phyloP scores from a whole-genome alignment of 495 filamentous ascomycete genomes.

The Apiosordaria backusii region DNA sequence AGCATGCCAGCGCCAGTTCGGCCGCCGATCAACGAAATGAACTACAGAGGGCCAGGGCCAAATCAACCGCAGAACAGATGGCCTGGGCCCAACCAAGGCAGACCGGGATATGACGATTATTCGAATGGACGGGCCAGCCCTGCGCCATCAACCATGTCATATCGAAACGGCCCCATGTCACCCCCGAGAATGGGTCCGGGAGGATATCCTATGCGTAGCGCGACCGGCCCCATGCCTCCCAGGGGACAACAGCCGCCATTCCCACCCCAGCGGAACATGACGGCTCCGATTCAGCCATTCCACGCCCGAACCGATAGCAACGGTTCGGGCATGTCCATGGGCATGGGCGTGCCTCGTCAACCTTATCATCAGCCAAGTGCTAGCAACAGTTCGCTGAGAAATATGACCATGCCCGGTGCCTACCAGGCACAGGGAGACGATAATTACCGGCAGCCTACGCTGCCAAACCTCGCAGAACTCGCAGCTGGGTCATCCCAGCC shows the following conservation, averaged over 20 bases:
- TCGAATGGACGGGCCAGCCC: slow-evolving; percentile 38
- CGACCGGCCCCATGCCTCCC: slow-evolving; percentile 36
- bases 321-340: slow-evolving; percentile 12
- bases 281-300: slow-evolving; percentile 40
- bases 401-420: slow-evolving; percentile 12
- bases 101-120: slow-evolving; percentile 19
- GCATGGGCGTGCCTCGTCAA: slow-evolving; percentile 3
- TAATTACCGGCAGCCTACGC: neutral
- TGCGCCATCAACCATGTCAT: slow-evolving; percentile 37
- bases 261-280: slow-evolving; percentile 49
- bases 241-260: slow-evolving; percentile 27
- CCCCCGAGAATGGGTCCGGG: slow-evolving; percentile 27
- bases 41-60: slow-evolving; percentile 28
- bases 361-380: slow-evolving; percentile 23
- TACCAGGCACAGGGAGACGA: neutral
- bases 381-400: slow-evolving; percentile 33
- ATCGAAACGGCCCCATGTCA: slow-evolving; percentile 31
- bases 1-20: slow-evolving; percentile 31
- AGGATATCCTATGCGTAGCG: slow-evolving; percentile 37
- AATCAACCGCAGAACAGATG: slow-evolving; percentile 14
- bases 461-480: neutral
- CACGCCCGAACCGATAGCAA: slow-evolving; percentile 26
- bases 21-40: slow-evolving; percentile 30
- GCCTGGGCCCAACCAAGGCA: slow-evolving; percentile 12
- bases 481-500: neutral